A percentile compares a stretch with the other conserved stretches of the same genome.
These are phyloP conservation scores for Ceratocystis smalleyi DNA, from an alignment of 2,329 filamentous ascomycete species.

Conservation along the genomic window DNA sequence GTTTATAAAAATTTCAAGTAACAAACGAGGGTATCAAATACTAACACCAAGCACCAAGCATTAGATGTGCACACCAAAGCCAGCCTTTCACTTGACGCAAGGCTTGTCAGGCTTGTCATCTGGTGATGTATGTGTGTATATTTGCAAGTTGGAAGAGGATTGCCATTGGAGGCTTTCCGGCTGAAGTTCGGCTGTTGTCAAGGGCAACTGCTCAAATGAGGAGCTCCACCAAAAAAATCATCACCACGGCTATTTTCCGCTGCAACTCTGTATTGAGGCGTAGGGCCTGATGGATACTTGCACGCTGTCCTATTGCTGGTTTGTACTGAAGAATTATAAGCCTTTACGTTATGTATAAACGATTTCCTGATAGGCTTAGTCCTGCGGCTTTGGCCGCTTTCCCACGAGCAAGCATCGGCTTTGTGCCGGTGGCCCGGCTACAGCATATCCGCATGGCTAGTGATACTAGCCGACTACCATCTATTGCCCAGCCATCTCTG, in stretches of 20 bases:
- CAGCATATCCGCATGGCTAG: not conserved
- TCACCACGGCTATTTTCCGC: not conserved
- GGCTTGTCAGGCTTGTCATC: not conserved
- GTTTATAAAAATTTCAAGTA: conserved; percentile 1
- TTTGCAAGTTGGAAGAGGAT: not conserved
- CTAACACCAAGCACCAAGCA: not conserved
- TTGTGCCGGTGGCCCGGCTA: not conserved
- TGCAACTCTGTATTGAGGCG: not conserved
- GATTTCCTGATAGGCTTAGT: not conserved
- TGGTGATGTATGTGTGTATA: not conserved
- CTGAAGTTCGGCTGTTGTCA: conserved; percentile 26
- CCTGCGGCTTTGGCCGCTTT: not conserved
- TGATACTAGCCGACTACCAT: conserved; percentile 30
- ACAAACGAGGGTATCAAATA: not conserved
- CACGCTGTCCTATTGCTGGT: no score
- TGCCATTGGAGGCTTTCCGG: conserved; percentile 16
- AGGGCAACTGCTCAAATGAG: conserved; percentile 23
- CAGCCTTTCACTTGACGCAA: not conserved
- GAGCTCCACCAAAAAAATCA: conserved; percentile 8
- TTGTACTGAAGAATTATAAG: not conserved
- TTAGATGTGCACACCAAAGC: not conserved
- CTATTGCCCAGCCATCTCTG: conserved; percentile 42
- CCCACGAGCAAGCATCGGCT: not conserved
- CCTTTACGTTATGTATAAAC: not conserved
- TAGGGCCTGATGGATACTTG: no score